These are phyloP conservation scores for Puccinia triticina DNA, from an alignment of 1,284 basidiomycete genomes.

Conservation along the genomic window DNA sequence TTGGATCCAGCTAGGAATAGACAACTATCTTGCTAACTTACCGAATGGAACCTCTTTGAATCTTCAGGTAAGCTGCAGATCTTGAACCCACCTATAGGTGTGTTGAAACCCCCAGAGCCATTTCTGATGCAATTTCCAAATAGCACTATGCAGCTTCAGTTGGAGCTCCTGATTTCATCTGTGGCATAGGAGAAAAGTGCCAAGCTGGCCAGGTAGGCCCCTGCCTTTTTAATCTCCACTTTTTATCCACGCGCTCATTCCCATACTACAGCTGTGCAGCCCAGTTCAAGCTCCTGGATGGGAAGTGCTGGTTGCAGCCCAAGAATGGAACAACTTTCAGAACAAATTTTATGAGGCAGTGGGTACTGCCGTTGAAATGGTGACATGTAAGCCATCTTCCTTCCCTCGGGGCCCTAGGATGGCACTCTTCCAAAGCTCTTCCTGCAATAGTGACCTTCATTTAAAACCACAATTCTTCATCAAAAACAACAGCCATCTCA, in stretches of 20 bases:
- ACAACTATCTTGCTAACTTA: conserved; percentile 36
- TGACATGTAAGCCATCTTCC: conserved; percentile 30
- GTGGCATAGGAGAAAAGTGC: conserved; percentile 40
- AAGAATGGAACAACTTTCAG: conserved; percentile 50
- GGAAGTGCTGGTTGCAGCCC: conserved; percentile 34
- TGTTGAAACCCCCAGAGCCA: not conserved
- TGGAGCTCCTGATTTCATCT: conserved; percentile 39
- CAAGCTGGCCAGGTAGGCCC: conserved; percentile 35
- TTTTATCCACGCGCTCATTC: not conserved
- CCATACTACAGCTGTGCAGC: conserved; percentile 24
- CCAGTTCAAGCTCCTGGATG: conserved; percentile 37
- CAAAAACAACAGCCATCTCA: conserved; percentile 22
- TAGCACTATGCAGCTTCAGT: conserved; percentile 37
- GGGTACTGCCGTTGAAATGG: conserved; percentile 36
- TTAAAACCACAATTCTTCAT: not conserved
- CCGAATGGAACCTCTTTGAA: conserved; percentile 35
- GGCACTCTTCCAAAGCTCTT: not conserved
- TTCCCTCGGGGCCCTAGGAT: not conserved
- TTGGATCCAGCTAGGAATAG: conserved; percentile 34
- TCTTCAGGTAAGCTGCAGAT: conserved; percentile 14
- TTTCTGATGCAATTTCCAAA: not conserved
- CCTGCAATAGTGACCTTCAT: not conserved
- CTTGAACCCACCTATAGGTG: not conserved
- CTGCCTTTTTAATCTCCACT: not conserved
- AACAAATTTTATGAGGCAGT: conserved; percentile 45